Conservation (phyloP, 306 rosid genomes). For the Mimosa pudica region DNA sequence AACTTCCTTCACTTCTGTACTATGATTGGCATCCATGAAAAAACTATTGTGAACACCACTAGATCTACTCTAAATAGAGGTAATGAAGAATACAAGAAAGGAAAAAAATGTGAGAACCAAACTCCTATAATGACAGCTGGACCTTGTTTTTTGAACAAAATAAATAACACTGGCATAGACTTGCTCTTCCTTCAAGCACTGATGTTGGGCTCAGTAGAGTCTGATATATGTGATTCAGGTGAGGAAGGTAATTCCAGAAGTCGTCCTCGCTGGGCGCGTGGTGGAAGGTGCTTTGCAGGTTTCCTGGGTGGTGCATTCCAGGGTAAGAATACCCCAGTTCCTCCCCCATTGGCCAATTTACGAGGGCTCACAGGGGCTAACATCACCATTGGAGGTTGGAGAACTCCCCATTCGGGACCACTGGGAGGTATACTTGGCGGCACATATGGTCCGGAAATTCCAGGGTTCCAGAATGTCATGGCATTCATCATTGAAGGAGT, state of each 20-base stretch:
- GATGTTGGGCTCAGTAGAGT: conserved; percentile 57
- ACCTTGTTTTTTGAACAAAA: conserved; percentile 55
- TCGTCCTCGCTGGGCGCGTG: conserved; percentile 79
- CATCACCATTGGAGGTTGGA: conserved; percentile 74
- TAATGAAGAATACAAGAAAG: not conserved
- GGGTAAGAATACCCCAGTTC: conserved; percentile 96
- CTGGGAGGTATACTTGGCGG: conserved; percentile 53
- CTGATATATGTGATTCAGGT: conserved; percentile 46
- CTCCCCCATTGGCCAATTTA: conserved; percentile 63
- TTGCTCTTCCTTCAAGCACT: conserved; percentile 39
- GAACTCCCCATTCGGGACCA: conserved; percentile 70
- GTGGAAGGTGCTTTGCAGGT: conserved; percentile 83
- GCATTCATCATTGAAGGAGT: conserved; percentile 48
- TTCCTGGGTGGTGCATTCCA: conserved; percentile 73
- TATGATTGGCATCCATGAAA: conserved; percentile 39
- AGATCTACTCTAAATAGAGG: conserved; percentile 33
- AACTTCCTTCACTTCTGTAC: conserved; percentile 38
- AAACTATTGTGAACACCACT: conserved; percentile 39
- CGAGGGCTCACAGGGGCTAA: conserved; percentile 61
- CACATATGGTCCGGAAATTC: conserved; percentile 44
- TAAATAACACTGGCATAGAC: conserved; percentile 30
- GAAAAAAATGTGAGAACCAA: conserved; percentile 34
- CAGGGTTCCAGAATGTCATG: conserved; percentile 66
- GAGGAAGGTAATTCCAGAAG: conserved; percentile 63
- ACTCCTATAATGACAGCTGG: conserved; percentile 45